Base-by-base conservation (phyloP, 2,329 filamentous ascomycete genomes). In the Capronia epimyces region DNA sequence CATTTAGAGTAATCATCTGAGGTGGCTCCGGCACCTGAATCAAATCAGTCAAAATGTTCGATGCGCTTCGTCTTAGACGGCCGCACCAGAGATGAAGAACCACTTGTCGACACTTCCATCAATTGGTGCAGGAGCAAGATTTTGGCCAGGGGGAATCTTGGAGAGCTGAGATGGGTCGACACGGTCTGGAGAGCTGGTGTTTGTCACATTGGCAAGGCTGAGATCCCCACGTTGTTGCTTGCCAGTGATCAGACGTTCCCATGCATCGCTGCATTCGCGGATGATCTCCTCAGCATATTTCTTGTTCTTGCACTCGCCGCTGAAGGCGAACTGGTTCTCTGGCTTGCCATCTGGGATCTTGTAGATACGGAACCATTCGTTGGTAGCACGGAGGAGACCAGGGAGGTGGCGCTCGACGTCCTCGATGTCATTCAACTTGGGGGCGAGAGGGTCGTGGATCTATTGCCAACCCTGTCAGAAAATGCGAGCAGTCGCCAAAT, bases 361-460 rank as follows among this genome's bases (percentile, higher is more conserved):
- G 86, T 98, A 98, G 83, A 98, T 98, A 74, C 93, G 89, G 89
- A 98, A 98, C 93, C 93, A 98, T 80, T 98, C 93, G 70, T 98
- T 98, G 70, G 91, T 97, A 69, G 93, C 93, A 63, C 93, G 87
- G 71, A 98, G 82, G 54, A 98, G 88, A 65, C 93, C 93, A 55
- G 93, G 93, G 52, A 98, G 84, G 78, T 97, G 93, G 69, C 91
- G 86, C 82, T 98, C 93, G 64, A 98, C 93, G 70, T 98, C 93
- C 82, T 97, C 93, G 59, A 97, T 85, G 72, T 97, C 91, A 77
- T 98, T 91, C 70, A 98, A 86, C 83, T 95, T 95, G 68, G 87
- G 75, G 50, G 93, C 93, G 60, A 98, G 81, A 63, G 93, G 91
- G 77, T 98, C 93, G 76, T 97, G 95, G 50, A 63, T 39, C 55